Conservation (phyloP, 805 yeast species). For the Lipomyces mesembrius region DNA sequence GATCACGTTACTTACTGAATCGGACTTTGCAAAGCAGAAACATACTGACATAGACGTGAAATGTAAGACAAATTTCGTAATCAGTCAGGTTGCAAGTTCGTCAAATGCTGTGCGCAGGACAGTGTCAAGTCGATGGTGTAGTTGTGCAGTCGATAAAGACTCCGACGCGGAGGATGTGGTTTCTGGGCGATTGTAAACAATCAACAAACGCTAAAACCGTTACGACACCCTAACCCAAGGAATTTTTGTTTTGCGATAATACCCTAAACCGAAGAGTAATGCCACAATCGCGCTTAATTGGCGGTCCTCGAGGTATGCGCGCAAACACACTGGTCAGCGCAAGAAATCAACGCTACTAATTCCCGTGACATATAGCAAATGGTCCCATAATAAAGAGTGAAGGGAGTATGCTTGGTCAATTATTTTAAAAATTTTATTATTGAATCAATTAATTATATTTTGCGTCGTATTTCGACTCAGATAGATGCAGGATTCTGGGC, state of each 20-base stretch:
- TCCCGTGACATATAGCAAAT: not conserved
- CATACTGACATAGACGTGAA: not conserved
- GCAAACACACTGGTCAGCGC: too few relatives aligned
- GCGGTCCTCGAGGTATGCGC: too few relatives aligned
- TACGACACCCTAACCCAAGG: not conserved
- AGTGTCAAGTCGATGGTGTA: not conserved
- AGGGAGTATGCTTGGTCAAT: not conserved
- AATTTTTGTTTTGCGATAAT: too few relatives aligned
- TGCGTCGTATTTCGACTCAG: too few relatives aligned
- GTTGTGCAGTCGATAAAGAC: not conserved
- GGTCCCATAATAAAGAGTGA: too few relatives aligned
- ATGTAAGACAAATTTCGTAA: not conserved
- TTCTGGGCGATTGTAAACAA: not conserved
- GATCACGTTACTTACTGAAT: not conserved
- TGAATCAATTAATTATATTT: not conserved
- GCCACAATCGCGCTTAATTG: too few relatives aligned
- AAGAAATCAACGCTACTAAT: too few relatives aligned
- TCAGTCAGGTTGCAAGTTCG: not conserved
- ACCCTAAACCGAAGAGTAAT: too few relatives aligned
- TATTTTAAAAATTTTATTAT: too few relatives aligned
- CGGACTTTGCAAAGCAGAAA: not conserved
- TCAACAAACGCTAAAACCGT: not conserved
- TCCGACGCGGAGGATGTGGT: not conserved
- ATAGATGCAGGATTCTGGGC: too few relatives aligned
- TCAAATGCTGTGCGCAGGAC: not conserved